phyloP scores from a whole-genome alignment of 2,329 filamentous ascomycete genomes.

The Geosmithia morbida region DNA sequence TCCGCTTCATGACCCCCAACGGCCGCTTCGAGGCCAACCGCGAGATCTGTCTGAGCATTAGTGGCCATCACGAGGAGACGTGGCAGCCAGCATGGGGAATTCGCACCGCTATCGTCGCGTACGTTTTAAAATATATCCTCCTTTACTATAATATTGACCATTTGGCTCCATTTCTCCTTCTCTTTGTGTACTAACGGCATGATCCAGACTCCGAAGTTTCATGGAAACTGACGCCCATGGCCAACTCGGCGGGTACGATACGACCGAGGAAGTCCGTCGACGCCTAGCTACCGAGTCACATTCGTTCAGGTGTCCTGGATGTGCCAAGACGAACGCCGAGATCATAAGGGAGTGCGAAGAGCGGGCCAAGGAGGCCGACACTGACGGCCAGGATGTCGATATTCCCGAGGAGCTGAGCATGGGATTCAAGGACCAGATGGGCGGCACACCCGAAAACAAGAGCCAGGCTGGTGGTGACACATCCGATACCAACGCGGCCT shows the following conservation, averaged over 20 bases:
- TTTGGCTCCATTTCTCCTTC: background rate
- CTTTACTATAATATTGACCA: background rate
- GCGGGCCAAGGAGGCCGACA: conserved; percentile 23
- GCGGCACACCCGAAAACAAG: conserved; percentile 18
- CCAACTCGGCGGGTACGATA: conserved; percentile 82
- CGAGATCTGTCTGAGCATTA: conserved; percentile 91
- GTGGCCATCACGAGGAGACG: conserved; percentile 90
- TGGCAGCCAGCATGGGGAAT: conserved; percentile 99
- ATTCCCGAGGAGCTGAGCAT: conserved; percentile 45
- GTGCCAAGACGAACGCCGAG: conserved; percentile 56
- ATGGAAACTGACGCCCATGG: conserved; percentile 86
- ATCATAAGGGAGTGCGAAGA: conserved; percentile 60
- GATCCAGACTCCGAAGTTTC: conserved; percentile 54
- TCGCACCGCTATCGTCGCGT: conserved; percentile 65
- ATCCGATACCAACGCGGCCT: background rate
- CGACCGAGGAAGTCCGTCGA: conserved; percentile 49
- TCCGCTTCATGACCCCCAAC: conserved; percentile 84
- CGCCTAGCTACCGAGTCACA: conserved; percentile 54
- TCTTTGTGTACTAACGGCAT: background rate
- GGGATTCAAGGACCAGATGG: conserved; percentile 61
- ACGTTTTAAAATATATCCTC: conserved; percentile 5
- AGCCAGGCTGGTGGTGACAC: conserved; percentile 14
- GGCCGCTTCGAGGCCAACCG: conserved; percentile 93
- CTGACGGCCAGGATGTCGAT: conserved; percentile 24
- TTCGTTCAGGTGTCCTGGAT: conserved; percentile 54